phyloP scores from a whole-genome alignment of 371 early-diverging fungal species.

The Sporodiniella umbellata region DNA sequence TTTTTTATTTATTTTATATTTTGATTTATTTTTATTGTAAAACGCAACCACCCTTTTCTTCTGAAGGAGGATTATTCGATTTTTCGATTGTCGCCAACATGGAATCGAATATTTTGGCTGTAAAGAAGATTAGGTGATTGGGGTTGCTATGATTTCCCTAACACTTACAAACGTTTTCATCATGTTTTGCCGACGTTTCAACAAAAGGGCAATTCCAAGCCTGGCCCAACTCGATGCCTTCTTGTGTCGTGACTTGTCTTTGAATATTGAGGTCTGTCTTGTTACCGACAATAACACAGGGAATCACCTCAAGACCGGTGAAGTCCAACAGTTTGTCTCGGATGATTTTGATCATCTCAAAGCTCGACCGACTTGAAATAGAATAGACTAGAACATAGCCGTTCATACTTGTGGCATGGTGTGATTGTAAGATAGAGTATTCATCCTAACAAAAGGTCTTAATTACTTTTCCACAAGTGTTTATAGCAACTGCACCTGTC shows the following conservation, averaged over 20 bases:
- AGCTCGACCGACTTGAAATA: constrained; percentile 79
- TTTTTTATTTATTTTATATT: constrained; percentile 4
- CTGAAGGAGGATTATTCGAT: constrained; percentile 56
- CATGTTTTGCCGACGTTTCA: constrained; percentile 90
- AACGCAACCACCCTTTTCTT: constrained; percentile 53
- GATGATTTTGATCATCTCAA: constrained; percentile 87
- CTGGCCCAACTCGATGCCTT: constrained; percentile 73
- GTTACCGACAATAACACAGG: constrained; percentile 91
- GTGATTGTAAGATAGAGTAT: constrained; percentile 87
- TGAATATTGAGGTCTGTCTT: constrained; percentile 85
- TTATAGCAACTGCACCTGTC: constrained; percentile 71
- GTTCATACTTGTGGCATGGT: constrained; percentile 89
- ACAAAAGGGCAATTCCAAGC: constrained; percentile 84
- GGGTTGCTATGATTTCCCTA: too few species aligned
- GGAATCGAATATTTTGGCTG: constrained; percentile 65
- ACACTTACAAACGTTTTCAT: constrained; percentile 83
- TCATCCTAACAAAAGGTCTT: constrained; percentile 68
- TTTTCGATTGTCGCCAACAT: constrained; percentile 71
- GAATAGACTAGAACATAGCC: constrained; percentile 95
- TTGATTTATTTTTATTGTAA: not conserved
- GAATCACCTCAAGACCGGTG: constrained; percentile 88
- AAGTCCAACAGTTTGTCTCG: constrained; percentile 94
- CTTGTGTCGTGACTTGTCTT: constrained; percentile 77
- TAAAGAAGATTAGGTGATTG: too few species aligned
- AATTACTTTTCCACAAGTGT: not conserved